Percentiles rank a stretch among this genome's conserved stretches.
Conservation (phyloP, 1,284 basidiomycete genomes). For the Leccinum holopus region DNA sequence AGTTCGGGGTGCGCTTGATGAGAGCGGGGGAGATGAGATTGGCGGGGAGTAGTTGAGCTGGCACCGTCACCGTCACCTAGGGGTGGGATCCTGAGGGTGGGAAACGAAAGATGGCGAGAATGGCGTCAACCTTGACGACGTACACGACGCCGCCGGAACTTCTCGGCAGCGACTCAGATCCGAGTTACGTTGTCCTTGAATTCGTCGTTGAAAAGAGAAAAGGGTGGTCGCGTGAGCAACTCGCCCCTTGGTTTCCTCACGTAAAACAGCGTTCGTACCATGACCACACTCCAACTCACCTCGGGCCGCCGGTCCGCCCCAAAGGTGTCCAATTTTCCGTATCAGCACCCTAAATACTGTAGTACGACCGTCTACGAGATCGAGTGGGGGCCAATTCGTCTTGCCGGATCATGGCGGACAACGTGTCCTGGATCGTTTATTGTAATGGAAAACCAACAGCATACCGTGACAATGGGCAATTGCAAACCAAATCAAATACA, state of each 20-base stretch:
- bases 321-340: constrained; percentile 42
- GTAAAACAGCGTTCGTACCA: too few species aligned
- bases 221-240: too few species aligned
- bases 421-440: constrained; percentile 49
- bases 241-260: too few species aligned
- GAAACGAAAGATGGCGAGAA: too few species aligned
- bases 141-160: too few species aligned
- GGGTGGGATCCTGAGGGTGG: too few species aligned
- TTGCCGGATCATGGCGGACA: constrained; percentile 65
- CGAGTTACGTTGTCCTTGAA: background rate
- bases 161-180: background rate
- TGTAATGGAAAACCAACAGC: constrained; percentile 8
- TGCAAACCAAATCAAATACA: constrained; percentile 35
- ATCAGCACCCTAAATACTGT: constrained; percentile 41
- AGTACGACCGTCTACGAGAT: constrained; percentile 52
- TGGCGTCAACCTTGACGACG: too few species aligned
- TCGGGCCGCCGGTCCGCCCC: background rate
- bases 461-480: constrained; percentile 5
- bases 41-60: too few species aligned
- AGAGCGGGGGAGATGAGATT: too few species aligned
- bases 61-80: too few species aligned
- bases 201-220: background rate
- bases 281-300: too few species aligned
- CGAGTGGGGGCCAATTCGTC: constrained; percentile 61
- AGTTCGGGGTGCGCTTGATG: too few species aligned